phyloP scores from a whole-genome alignment of 2,329 filamentous ascomycete species.

The Penicillium sp. region DNA sequence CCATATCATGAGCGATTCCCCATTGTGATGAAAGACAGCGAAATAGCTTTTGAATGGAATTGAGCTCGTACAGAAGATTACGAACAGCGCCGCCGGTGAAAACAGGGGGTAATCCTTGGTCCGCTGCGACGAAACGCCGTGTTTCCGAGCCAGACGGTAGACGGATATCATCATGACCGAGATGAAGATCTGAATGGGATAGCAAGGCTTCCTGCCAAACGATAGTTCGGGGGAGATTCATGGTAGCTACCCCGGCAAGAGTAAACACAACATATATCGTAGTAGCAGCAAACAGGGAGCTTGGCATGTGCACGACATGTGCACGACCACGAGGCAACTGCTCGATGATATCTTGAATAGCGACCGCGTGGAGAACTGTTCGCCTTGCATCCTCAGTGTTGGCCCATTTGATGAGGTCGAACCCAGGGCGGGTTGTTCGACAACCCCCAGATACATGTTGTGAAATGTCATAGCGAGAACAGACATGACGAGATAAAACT shows the following conservation, averaged over 20 bases:
- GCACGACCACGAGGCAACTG: slow-evolving; percentile 46
- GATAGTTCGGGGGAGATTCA: slow-evolving; percentile 41
- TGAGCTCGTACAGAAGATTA: slow-evolving; percentile 49
- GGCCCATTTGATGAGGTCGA: slow-evolving; percentile 43
- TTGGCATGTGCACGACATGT: slow-evolving; percentile 48
- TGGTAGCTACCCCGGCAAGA: slow-evolving; percentile 38
- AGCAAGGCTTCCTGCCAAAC: slow-evolving; percentile 45
- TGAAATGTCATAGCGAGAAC: slow-evolving; percentile 38
- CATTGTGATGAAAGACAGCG: slow-evolving; percentile 46
- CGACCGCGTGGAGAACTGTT: slow-evolving; percentile 45
- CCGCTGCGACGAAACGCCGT: slow-evolving; percentile 35
- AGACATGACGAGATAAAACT: slow-evolving; percentile 41
- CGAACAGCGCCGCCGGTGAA: slow-evolving; percentile 29
- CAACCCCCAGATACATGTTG: slow-evolving; percentile 42
- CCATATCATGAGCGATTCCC: slow-evolving; percentile 50
- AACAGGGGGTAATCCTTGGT: slow-evolving; percentile 22
- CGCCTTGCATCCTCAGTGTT: slow-evolving; percentile 41
- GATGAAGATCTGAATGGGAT: slow-evolving; percentile 30
- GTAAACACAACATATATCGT: slow-evolving; percentile 46
- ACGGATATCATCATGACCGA: slow-evolving; percentile 25
- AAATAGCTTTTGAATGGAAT: slow-evolving; percentile 50
- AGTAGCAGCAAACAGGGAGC: slow-evolving; percentile 45
- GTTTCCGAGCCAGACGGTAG: slow-evolving; percentile 36
- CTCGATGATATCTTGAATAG: slow-evolving; percentile 49
- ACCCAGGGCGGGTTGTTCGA: slow-evolving; percentile 25